Percentiles rank a stretch among this genome's conserved stretches.
These are phyloP conservation scores for Chamaenerion angustifolium DNA, from an alignment of 345 rosid genomes.

Conservation along the genomic window DNA sequence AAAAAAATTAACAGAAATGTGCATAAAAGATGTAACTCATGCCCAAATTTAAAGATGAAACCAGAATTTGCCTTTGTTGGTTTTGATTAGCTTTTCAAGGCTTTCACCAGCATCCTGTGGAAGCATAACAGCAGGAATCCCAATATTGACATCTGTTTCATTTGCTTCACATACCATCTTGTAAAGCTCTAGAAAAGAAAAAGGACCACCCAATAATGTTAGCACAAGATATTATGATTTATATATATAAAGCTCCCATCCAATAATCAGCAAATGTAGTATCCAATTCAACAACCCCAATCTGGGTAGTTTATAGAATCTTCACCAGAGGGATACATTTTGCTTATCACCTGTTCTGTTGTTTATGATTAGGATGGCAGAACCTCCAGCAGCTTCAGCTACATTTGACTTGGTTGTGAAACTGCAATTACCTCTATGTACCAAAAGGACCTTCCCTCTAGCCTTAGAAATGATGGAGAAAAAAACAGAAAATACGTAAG, in stretches of 20 bases:
- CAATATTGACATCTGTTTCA: constrained; percentile 52
- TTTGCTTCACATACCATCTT: constrained; percentile 87
- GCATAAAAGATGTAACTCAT: background rate
- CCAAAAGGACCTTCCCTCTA: constrained; percentile 53
- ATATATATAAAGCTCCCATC: no score
- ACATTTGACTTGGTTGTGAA: constrained; percentile 59
- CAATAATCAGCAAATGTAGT: no score
- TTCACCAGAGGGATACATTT: background rate
- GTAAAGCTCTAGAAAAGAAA: constrained; percentile 52
- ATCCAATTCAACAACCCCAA: no score
- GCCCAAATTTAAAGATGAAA: background rate
- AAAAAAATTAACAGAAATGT: no score
- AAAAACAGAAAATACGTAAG: background rate
- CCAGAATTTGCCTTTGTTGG: constrained; percentile 25
- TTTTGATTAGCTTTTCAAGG: constrained; percentile 28
- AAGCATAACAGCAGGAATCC: constrained; percentile 83
- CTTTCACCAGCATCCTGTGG: constrained; percentile 82
- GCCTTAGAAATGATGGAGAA: constrained; percentile 26
- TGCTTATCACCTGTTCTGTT: constrained; percentile 39
- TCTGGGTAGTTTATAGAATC: background rate
- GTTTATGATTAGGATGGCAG: constrained; percentile 72
- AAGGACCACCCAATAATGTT: background rate
- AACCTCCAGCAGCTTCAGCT: constrained; percentile 64
- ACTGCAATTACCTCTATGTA: constrained; percentile 75
- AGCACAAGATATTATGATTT: no score